Evolutionary conservation across 148 eudicot species (phyloP), one percentile per base, ranked within the genome.

Genomic region (Hydrangea macrophylla): DNA sequence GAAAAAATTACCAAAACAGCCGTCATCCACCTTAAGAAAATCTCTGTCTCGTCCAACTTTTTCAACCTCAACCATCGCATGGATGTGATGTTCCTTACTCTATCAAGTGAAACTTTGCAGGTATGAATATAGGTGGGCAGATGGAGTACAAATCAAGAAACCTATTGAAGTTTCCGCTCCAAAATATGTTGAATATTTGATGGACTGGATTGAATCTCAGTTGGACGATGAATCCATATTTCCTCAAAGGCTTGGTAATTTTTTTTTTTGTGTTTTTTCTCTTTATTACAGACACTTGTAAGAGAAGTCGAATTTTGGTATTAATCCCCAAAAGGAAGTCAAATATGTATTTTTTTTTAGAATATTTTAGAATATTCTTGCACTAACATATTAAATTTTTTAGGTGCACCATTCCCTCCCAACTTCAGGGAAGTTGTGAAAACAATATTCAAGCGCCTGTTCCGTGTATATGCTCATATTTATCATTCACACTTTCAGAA

Each of bases 161-260:
- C 97, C 98, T 24, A 94, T 94, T 59, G 96, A 90, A 75, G 98
- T 94, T 78, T 90, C 98, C 31, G 98, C 98, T 59, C 98, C 98
- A 69, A 94, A 88, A 78, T 90, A 94, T 77, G 97, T 88, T 2
- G 98, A 94, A 76, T 94, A 86, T 69, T 70, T 94, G 80, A 94
- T 94, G 98, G 96, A 90, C 71, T 94, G 98, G 98, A 86, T 94
- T 67, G 98, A 94, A 78, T 64, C 95, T 33, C 98, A 90, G 81
- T 72, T 94, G 68, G 98, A 94, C 60, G 93, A 90, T 73, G 98
- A 94, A 74, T 88, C 98, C 68, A 74, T 90, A 73, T 94, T 94
- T 65, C 98, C 98, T 65, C 98, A 94, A 76, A 90, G 79, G 73
- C 88, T 90, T 26, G 98, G 98, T 94, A 81, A 76, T 44, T 42